These are phyloP conservation scores for Geosmithia putterillii DNA, from an alignment of 2,329 filamentous ascomycete species.

Conservation along the genomic window DNA sequence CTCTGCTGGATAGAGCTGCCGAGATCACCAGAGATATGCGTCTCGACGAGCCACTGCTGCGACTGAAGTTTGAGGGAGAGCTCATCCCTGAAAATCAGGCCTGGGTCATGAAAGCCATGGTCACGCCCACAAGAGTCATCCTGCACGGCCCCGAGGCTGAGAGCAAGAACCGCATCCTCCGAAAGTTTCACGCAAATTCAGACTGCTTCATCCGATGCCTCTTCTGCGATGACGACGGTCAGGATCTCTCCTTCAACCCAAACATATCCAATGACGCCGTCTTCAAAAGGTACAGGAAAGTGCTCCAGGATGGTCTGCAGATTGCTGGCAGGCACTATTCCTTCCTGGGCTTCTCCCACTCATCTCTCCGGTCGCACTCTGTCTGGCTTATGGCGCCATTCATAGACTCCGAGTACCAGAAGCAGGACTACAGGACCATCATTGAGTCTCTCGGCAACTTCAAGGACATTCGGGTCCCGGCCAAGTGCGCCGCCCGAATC, in stretches of 20 bases:
- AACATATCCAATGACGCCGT: constrained; percentile 32
- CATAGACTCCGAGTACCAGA: constrained; percentile 14
- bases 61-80: constrained; percentile 13
- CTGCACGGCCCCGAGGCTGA: constrained; percentile 53
- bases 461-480: constrained; percentile 34
- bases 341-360: constrained; percentile 72
- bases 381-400: constrained; percentile 51
- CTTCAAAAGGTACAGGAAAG: constrained; percentile 44
- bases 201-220: constrained; percentile 59
- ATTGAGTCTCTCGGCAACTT: constrained; percentile 39
- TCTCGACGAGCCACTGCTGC: constrained; percentile 7
- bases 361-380: constrained; percentile 58
- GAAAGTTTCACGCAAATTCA: constrained; percentile 46
- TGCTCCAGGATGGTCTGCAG: constrained; percentile 46
- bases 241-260: constrained; percentile 46
- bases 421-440: constrained; percentile 27
- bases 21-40: constrained; percentile 26
- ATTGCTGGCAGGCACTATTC: constrained; percentile 51
- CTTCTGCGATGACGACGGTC: constrained; percentile 63
- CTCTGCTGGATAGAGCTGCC: constrained; percentile 25
- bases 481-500: constrained; percentile 45
- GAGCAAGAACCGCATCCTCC: constrained; percentile 57
- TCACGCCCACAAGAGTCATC: constrained; percentile 47
- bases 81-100: constrained; percentile 26
- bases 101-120: constrained; percentile 38